Evolutionary conservation across 129 eudicot genomes (phyloP).

Genomic region (Mikania micrantha): DNA sequence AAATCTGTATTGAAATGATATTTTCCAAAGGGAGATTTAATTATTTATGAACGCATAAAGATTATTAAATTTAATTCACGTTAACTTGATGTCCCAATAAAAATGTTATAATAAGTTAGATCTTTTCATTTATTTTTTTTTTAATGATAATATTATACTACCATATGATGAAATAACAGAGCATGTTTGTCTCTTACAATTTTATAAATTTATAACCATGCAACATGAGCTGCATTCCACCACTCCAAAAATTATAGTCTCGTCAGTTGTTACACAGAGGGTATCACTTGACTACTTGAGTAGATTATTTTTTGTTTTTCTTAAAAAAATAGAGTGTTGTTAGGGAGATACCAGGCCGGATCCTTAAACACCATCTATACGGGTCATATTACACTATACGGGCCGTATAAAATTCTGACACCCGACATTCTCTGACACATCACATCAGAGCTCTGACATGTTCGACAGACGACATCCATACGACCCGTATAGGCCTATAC

Average conservation of each 20-base stretch:
- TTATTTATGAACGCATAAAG: too few relatives aligned
- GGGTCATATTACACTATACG: too few relatives aligned
- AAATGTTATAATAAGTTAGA: background rate
- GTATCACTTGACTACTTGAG: slow-evolving; percentile 13
- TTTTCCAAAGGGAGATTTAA: too few relatives aligned
- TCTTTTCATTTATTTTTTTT: background rate
- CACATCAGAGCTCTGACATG: too few relatives aligned
- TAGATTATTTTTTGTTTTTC: background rate
- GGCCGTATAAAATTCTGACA: too few relatives aligned
- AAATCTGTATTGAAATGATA: too few relatives aligned
- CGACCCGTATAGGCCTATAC: too few relatives aligned
- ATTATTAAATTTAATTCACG: background rate
- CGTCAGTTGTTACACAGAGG: background rate
- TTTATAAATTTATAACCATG: background rate
- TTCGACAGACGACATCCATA: too few relatives aligned
- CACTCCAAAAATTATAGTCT: slow-evolving; percentile 10
- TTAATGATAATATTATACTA: background rate
- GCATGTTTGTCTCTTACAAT: background rate
- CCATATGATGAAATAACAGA: background rate
- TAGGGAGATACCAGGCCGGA: too few relatives aligned
- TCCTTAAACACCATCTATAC: too few relatives aligned
- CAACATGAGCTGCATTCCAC: slow-evolving; percentile 23
- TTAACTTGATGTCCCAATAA: background rate
- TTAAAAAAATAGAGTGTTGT: too few relatives aligned
- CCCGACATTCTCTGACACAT: too few relatives aligned